phyloP scores from a whole-genome alignment of 176 grass and related monocot genomes.

The Avena eriantha region DNA sequence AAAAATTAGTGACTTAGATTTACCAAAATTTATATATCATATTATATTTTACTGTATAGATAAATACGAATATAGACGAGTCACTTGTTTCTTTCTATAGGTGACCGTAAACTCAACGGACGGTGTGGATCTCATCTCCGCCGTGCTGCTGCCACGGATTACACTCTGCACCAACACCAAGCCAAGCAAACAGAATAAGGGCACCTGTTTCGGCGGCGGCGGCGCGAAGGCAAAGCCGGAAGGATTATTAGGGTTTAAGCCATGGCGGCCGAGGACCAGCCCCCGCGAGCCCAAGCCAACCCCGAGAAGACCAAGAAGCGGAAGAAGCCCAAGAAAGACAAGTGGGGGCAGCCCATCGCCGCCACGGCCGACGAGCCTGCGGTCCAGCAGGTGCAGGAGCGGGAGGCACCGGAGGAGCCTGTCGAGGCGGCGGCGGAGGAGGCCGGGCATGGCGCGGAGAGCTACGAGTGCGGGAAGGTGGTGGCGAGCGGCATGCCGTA shows the following conservation, averaged over 20 bases:
- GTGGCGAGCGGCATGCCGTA: constrained; percentile 92
- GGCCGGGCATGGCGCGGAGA: neutral
- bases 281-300: constrained; percentile 23
- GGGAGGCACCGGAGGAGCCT: constrained; percentile 28
- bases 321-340: constrained; percentile 85
- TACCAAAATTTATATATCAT: too few relatives aligned
- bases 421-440: neutral
- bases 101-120: neutral
- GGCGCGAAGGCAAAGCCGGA: neutral
- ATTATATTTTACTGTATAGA: too few relatives aligned
- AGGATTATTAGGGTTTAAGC: constrained; percentile 48
- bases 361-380: constrained; percentile 25
- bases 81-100: too few relatives aligned
- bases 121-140: constrained; percentile 4
- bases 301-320: constrained; percentile 58
- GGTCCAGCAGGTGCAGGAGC: constrained; percentile 36
- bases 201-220: constrained; percentile 3
- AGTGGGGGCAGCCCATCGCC: constrained; percentile 76
- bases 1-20: too few relatives aligned
- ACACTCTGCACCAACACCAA: neutral
- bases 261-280: constrained; percentile 56
- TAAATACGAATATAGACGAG: too few relatives aligned
- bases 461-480: constrained; percentile 70
- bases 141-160: neutral
- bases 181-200: neutral